Base-by-base conservation (phyloP, 2,329 filamentous ascomycete genomes). In the Alternaria sp. region DNA sequence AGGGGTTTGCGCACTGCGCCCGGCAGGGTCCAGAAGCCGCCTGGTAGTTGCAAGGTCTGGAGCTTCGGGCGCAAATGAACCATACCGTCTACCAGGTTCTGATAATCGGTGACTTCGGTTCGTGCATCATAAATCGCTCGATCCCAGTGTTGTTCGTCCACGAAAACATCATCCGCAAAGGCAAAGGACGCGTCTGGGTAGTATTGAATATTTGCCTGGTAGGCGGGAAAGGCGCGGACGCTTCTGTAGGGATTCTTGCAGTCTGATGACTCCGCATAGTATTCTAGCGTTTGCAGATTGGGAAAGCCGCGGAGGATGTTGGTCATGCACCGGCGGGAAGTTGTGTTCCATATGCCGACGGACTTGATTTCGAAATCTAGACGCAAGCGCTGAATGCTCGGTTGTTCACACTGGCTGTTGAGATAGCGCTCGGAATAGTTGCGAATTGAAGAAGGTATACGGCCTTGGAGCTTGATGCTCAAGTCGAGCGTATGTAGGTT, bases 11-110 rank as follows among this genome's bases (percentile, higher is more conserved):
- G 62, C 45, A 56, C 45, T 2, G 51, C 57, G 5, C 62, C 60
- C 7, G 62, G 62, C 11, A 65, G 50, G 1, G 64, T 61, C 64
- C 64, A 67, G 39, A 67, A 65, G 7, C 64, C 64, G 2, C 62
- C 62, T 8, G 62, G 64, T 2, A 65, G 31, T 13, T 55, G 41
- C n/a, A 67, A 24, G 9, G 13, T 37, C 13, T 61, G 24, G 14
- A 67, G 54, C 3, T 14, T 33, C 13, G 53, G 49, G 3, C 60
- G 49, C 3, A 65, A n/a, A 29, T 63, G 60, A 10, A 56, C 8
- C 13, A 65, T 23, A 5, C 31, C 45, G 21, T 65, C 60, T 0
- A 65, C 58, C 0, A 65, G 41, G 31, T 48, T 50, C 17, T 65
- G 64, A 42, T 63, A 65, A 21, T 67, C 60, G 8, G 64, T 65